phyloP scores from a whole-genome alignment of 1,284 basidiomycete species.

The Cystobasidium pallidum region DNA sequence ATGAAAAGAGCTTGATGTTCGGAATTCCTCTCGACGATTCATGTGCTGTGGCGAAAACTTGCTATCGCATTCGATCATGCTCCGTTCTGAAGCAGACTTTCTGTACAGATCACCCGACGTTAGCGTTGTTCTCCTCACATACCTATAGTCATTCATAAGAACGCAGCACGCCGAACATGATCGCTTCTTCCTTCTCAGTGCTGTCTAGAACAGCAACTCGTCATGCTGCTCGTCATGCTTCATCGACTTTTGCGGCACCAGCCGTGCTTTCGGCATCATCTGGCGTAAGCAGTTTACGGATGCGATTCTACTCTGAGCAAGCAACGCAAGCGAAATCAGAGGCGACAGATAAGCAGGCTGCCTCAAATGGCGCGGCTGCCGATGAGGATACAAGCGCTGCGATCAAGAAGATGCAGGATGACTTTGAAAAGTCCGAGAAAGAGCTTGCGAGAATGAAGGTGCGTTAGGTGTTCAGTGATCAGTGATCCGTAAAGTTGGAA shows the following conservation, averaged over 20 bases:
- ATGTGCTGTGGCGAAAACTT: constrained; percentile 14
- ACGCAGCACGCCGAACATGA: constrained; percentile 6
- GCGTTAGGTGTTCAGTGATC: too few relatives aligned
- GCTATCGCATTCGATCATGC: constrained; percentile 6
- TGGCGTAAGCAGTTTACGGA: constrained; percentile 14
- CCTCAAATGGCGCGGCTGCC: not conserved
- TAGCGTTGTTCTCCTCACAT: not conserved
- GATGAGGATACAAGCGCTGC: constrained; percentile 13
- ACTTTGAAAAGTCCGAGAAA: constrained; percentile 39
- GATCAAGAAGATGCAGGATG: constrained; percentile 31
- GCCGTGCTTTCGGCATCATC: constrained; percentile 28
- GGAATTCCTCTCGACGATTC: constrained; percentile 2
- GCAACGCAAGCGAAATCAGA: constrained; percentile 14
- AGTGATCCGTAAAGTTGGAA: too few relatives aligned
- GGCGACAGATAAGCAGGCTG: constrained; percentile 14
- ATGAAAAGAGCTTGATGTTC: too few relatives aligned
- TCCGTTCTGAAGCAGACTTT: not conserved
- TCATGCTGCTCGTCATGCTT: constrained; percentile 3
- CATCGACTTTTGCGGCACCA: constrained; percentile 1
- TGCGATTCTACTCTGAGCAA: constrained; percentile 32
- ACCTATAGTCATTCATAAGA: not conserved
- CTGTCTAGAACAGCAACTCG: constrained; percentile 7
- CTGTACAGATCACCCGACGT: not conserved
- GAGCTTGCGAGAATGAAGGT: constrained; percentile 37
- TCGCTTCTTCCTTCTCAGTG: constrained; percentile 2